Percentiles rank a stretch among this genome's conserved stretches.
Evolutionary conservation across 257 asterid genomes (phyloP).

Genomic region (Scutellaria minor): DNA sequence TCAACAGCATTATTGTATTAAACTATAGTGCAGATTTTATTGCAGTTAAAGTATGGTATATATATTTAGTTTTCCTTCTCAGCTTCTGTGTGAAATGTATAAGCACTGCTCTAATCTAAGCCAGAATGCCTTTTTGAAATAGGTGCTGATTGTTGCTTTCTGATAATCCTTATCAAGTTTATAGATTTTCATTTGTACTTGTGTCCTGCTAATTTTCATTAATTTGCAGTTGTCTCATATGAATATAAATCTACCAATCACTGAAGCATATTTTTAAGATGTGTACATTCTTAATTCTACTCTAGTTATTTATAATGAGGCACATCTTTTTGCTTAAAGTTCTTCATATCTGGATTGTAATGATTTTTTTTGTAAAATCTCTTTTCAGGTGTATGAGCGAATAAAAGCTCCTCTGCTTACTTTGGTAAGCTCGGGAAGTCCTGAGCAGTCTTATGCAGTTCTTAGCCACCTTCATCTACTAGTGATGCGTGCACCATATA

Average conservation of each 20-base stretch:
- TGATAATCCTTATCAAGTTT: neutral
- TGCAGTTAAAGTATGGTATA: conserved; percentile 1
- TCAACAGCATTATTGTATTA: conserved; percentile 5
- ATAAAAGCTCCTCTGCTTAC: conserved; percentile 99
- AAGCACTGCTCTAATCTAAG: neutral
- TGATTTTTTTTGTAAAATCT: neutral
- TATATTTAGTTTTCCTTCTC: conserved; percentile 1
- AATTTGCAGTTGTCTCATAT: conserved; percentile 18
- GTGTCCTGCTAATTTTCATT: neutral
- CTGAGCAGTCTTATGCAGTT: conserved; percentile 96
- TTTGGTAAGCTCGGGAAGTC: conserved; percentile 96
- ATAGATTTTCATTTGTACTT: neutral
- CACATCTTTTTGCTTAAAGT: conserved; percentile 21
- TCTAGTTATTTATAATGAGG: neutral
- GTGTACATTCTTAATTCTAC: neutral
- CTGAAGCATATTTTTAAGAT: conserved; percentile 9
- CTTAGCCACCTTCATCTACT: conserved; percentile 94
- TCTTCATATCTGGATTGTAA: conserved; percentile 16
- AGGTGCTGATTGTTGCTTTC: neutral
- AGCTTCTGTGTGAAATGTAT: neutral
- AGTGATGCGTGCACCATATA: conserved; percentile 97
- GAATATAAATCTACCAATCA: conserved; percentile 6
- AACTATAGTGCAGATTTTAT: neutral
- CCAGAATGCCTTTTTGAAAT: conserved; percentile 19
- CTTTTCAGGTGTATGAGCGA: conserved; percentile 90